Evolutionary conservation across 2,329 filamentous ascomycete species (phyloP), one percentile per base, ranked within the genome.

Genomic region (Claviceps paspali): DNA sequence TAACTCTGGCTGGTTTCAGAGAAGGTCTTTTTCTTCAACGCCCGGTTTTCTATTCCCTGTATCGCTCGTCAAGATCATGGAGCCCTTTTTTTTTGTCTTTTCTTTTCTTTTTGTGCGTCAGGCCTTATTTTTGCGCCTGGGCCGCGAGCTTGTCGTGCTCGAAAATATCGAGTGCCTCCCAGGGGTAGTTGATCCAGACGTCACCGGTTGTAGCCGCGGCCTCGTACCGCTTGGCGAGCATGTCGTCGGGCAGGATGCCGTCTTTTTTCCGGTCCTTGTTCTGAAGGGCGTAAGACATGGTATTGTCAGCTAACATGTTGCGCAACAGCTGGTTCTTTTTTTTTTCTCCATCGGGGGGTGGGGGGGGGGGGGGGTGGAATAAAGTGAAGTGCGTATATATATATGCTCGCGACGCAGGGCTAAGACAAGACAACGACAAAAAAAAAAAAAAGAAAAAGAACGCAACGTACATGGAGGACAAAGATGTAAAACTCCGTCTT

Each of bases 211-310:
- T 96, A 54, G 80, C 68, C 17, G 91, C 85, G 17, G 91, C 91
- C 47, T 82, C 61, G 63, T 98, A 98, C 50, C 80, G 70, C 40
- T 73, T 72, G 38, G 76, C 62, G 45, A 88, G 67, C 73, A 96
- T 85, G 27, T 85, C 77, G 15, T 73, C 53, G 9, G 91, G 87
- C 39, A 98, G 68, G 15, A 63, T 63, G 38, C 91, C 91, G 71
- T 95, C 94, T 78, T 98, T 98, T 38, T 65, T 46, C 73, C 98
- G 96, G 62, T 95, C 76, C 76, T 98, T 98, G 72, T 98, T 98
- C 79, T 85, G 48, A 15, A 27, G 22, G 6, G n/a, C 11, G 22
- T 6, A 14, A 26, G 19, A 8, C 11, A 5, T 5, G 32, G n/a
- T n/a, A n/a, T n/a, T n/a, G n/a, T n/a, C n/a, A n/a, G n/a, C n/a